Conservation (phyloP, 179 eudicot species). For the Heliamphora pulchella region DNA sequence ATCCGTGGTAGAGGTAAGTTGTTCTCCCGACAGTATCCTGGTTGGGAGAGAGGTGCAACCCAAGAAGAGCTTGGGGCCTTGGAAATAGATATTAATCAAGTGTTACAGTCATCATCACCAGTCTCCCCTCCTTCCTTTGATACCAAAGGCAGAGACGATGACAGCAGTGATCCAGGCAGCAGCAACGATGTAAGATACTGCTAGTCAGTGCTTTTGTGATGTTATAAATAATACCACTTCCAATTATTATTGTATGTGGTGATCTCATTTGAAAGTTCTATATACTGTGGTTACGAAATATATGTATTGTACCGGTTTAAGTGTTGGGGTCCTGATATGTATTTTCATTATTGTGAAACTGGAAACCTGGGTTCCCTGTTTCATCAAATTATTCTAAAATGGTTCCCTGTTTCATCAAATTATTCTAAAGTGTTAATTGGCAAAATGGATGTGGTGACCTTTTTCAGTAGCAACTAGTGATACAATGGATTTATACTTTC, state of each 20-base stretch:
- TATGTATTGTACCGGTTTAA: background rate
- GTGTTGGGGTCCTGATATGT: background rate
- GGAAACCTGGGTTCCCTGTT: background rate
- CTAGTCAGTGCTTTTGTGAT: background rate
- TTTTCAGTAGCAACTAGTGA: background rate
- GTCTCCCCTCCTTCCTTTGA: constrained; percentile 47
- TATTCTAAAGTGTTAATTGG: background rate
- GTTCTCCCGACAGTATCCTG: background rate
- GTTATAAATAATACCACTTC: background rate
- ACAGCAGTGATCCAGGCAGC: constrained; percentile 31
- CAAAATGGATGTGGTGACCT: background rate
- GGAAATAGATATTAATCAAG: constrained; percentile 34
- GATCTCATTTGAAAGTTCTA: background rate
- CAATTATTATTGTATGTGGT: background rate
- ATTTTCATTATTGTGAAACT: background rate
- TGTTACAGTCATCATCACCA: constrained; percentile 29
- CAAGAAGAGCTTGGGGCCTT: constrained; percentile 22
- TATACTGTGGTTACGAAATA: background rate
- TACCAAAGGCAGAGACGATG: constrained; percentile 24
- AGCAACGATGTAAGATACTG: constrained; percentile 35
- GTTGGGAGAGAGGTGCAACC: constrained; percentile 16
- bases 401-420: background rate
- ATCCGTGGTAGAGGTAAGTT: background rate
- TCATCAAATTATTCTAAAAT: background rate
- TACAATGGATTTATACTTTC: too few relatives aligned